phyloP scores from a whole-genome alignment of 257 asterid genomes.

The Petrea volubilis region DNA sequence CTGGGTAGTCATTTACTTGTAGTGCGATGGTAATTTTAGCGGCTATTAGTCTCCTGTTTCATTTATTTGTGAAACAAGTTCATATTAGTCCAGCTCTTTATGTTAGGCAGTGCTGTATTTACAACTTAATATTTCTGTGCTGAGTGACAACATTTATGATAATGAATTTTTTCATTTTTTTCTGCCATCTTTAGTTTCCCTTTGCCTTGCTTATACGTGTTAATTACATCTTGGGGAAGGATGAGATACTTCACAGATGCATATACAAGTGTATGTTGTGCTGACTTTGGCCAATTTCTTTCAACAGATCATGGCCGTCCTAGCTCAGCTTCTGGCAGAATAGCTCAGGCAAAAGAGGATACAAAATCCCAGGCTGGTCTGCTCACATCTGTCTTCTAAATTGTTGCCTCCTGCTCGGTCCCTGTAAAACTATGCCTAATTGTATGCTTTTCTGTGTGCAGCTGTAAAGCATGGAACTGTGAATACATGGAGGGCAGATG shows the following conservation, averaged over 20 bases:
- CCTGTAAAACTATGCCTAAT: not conserved
- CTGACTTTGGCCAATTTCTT: slow-evolving; percentile 27
- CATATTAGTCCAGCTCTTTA: not conserved
- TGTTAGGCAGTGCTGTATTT: slow-evolving; percentile 8
- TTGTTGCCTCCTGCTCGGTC: slow-evolving; percentile 8
- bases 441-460: slow-evolving; percentile 36
- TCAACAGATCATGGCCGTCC: slow-evolving; percentile 67
- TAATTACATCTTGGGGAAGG: not conserved
- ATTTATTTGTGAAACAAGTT: not conserved
- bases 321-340: slow-evolving; percentile 69
- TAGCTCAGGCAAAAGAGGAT: slow-evolving; percentile 41
- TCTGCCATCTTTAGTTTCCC: not conserved
- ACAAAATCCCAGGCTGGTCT: slow-evolving; percentile 55
- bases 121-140: not conserved
- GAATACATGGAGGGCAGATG: slow-evolving; percentile 62
- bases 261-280: not conserved
- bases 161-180: not conserved
- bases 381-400: slow-evolving; percentile 28
- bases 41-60: slow-evolving; percentile 3
- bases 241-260: slow-evolving; percentile 4
- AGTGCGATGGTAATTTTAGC: slow-evolving; percentile 7
- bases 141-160: not conserved
- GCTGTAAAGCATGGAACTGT: slow-evolving; percentile 53
- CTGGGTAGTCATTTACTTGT: slow-evolving; percentile 3
- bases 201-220: slow-evolving; percentile 6